A percentile compares a stretch with the other conserved stretches of the same genome.
phyloP scores from a whole-genome alignment of 495 filamentous ascomycete genomes.

The Polyplosphaeria fusca region DNA sequence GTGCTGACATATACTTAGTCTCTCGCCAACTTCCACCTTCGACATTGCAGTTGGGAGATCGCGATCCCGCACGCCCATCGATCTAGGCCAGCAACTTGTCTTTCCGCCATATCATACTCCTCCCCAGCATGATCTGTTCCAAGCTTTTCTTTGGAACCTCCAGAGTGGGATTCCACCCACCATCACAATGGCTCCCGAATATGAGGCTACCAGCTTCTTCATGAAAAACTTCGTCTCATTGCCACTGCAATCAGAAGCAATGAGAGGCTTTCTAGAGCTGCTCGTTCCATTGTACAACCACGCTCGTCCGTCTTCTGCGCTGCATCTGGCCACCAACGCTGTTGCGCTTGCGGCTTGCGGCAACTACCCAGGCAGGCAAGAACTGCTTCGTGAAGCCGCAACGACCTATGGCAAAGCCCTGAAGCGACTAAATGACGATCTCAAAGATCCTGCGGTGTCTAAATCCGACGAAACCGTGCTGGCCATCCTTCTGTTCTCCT shows the following conservation, averaged over 20 bases:
- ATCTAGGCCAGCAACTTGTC: slow-evolving; percentile 7
- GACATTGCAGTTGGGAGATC: slow-evolving; percentile 2
- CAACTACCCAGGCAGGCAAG: slow-evolving; percentile 33
- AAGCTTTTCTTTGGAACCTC: slow-evolving; percentile 26
- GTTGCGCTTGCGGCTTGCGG: slow-evolving; percentile 33
- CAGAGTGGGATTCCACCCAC: slow-evolving; percentile 14
- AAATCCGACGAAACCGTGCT: slow-evolving; percentile 36
- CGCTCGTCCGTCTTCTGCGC: slow-evolving; percentile 26
- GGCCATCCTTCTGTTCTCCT: slow-evolving; percentile 35
- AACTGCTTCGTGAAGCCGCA: slow-evolving; percentile 28
- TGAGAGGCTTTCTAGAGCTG: slow-evolving; percentile 35
- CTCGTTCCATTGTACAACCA: slow-evolving; percentile 35
- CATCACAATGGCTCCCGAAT: slow-evolving; percentile 24
- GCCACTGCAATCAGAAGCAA: slow-evolving; percentile 33
- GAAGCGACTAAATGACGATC: slow-evolving; percentile 26
- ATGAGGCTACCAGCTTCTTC: slow-evolving; percentile 38
- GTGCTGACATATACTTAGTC: slow-evolving; percentile 12
- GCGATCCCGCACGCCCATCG: background rate
- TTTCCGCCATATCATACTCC: background rate
- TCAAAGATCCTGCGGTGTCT: slow-evolving; percentile 30
- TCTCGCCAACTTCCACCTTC: slow-evolving; percentile 9
- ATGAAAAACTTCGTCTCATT: slow-evolving; percentile 38
- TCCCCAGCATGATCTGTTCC: slow-evolving; percentile 8
- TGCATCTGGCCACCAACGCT: slow-evolving; percentile 38
- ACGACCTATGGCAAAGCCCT: slow-evolving; percentile 36